phyloP scores from a whole-genome alignment of 116 monocot species.

The Trichopus zeylanicus region DNA sequence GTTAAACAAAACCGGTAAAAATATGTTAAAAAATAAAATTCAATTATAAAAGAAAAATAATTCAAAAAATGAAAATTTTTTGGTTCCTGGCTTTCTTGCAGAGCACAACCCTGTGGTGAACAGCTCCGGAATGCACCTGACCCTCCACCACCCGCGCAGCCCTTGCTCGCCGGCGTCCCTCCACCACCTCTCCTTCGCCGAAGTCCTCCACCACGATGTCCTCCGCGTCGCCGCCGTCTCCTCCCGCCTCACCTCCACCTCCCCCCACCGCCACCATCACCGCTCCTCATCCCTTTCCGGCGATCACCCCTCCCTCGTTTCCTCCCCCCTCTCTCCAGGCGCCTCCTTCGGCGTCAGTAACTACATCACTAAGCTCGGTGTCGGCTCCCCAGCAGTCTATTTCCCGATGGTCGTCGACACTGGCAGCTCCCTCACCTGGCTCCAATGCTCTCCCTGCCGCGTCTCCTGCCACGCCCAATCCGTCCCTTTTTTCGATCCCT shows the following conservation, averaged over 20 bases:
- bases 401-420: conserved; percentile 82
- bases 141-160: conserved; percentile 51
- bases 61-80: too few relatives aligned
- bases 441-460: conserved; percentile 81
- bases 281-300: background rate
- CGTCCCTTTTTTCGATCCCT: conserved; percentile 65
- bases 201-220: conserved; percentile 51
- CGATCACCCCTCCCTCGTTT: conserved; percentile 3
- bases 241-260: conserved; percentile 27
- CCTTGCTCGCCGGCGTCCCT: conserved; percentile 47
- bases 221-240: conserved; percentile 32
- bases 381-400: conserved; percentile 50
- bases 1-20: too few relatives aligned
- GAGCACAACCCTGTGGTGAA: too few relatives aligned
- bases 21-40: too few relatives aligned
- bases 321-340: conserved; percentile 54
- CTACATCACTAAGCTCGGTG: conserved; percentile 53
- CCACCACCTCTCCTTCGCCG: conserved; percentile 26
- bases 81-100: too few relatives aligned
- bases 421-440: conserved; percentile 80
- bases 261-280: conserved; percentile 2
- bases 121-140: conserved; percentile 37
- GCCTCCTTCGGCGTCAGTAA: conserved; percentile 69
- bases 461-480: conserved; percentile 69
- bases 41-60: too few relatives aligned